Base-by-base conservation (phyloP, 805 yeast genomes). In the Ogataea allantospora region DNA sequence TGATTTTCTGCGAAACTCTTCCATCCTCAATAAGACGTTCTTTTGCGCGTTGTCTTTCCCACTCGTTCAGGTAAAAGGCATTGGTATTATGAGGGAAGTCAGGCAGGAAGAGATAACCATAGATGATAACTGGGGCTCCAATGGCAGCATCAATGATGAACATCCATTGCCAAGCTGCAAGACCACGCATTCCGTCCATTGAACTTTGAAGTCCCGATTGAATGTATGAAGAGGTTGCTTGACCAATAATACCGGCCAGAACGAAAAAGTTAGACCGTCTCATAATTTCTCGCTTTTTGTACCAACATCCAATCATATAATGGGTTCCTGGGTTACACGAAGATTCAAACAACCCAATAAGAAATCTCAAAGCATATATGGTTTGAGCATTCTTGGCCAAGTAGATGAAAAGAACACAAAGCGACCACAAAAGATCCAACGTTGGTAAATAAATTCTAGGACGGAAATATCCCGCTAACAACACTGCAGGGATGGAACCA, bases 131-230 rank as follows among this genome's bases (percentile, higher is more conserved):
- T 2, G 68, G 76, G 18, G 80, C 51, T 5, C 83, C 75, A 33
- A 83, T 70, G 32, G 75, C 51, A 9, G 80, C 81, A 54, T 80
- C 86, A 44, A 83, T 68, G 31, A 83, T 75, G 51, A 78, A 82
- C 54, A 78, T 75, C 88, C 88, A 83, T 64, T 80, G 68, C 88
- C 88, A 83, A 9, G 85, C 78, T 7, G 69, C 68, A 9, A 75
- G 60, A 0, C 86, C 86, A 30, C 57, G 52, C 8, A 54, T 62
- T 20, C 82, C 85, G 36, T 68, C 60, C 47, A 82, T 53, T 26
- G 59, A 48, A 15, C 66, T 50, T 40, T 63, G 71, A 19, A 79
- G 68, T 8, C 80, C 74, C 12, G 81, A 75, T 48, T 80, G 81
- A 27, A 82, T 62, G 43, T 78, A 72, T 29, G 85, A 83, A 1